Evolutionary conservation across 441 rosid species (phyloP).

Genomic region (Pelargonium myrrhifolium): DNA sequence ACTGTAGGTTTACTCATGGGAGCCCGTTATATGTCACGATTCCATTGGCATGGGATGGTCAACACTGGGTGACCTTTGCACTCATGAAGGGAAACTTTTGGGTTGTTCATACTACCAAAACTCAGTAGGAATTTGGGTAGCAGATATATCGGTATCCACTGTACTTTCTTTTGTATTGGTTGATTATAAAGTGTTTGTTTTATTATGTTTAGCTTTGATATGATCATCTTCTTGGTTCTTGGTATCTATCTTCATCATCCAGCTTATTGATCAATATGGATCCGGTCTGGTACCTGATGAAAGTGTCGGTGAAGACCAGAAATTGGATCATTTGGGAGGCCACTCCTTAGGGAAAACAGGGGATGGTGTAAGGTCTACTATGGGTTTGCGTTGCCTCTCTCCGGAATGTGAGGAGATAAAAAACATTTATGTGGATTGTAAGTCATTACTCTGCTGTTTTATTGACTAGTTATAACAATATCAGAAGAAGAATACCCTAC

Average conservation of each 20-base stretch:
- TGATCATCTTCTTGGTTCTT: background rate
- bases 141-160: slow-evolving; percentile 56
- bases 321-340: slow-evolving; percentile 31
- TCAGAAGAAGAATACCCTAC: too few species aligned
- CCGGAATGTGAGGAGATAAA: slow-evolving; percentile 82
- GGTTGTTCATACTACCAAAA: slow-evolving; percentile 73
- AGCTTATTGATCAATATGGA: slow-evolving; percentile 76
- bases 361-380: slow-evolving; percentile 33
- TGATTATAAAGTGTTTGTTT: background rate
- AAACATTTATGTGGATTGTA: slow-evolving; percentile 90
- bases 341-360: slow-evolving; percentile 37
- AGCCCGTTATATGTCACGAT: slow-evolving; percentile 81
- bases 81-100: slow-evolving; percentile 72
- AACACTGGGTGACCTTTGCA: slow-evolving; percentile 78
- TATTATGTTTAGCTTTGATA: background rate
- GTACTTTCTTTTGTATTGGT: background rate
- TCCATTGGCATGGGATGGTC: slow-evolving; percentile 84
- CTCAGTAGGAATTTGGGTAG: slow-evolving; percentile 84
- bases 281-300: slow-evolving; percentile 33
- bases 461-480: background rate
- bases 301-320: slow-evolving; percentile 34
- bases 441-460: slow-evolving; percentile 30
- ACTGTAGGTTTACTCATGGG: slow-evolving; percentile 95
- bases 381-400: slow-evolving; percentile 34
- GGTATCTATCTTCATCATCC: slow-evolving; percentile 7